Evolutionary conservation across 768 basidiomycete genomes (phyloP), one percentile per base, ranked within the genome.

Genomic region (Cyathus striatus): DNA sequence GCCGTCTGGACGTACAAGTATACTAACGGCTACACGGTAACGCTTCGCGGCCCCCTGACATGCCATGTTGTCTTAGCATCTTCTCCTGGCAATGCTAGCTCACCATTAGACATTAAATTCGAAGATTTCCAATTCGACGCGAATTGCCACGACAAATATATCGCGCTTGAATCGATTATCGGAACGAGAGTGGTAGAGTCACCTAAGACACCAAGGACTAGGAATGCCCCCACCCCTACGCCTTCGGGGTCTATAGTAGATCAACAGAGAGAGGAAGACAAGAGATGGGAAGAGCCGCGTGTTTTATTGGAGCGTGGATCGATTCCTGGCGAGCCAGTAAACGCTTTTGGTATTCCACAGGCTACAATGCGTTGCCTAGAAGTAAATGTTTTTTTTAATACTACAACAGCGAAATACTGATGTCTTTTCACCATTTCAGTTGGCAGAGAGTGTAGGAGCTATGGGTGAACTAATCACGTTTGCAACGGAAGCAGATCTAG

Each of bases 331-430:
- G 88, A 90, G 53, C 89, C 89, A 6, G 86, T 91, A 40, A 90
- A 90, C 54, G 86, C 85, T 17, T 91, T 90, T 63, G 89, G 89
- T 4, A 88, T 91, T 41, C 87, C 89, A 5, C 87, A 90, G 56
- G 87, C 86, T 2, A 89, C 89, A 14, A 90, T 90, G 90, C 73
- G 89, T 42, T 90, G 87, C 73, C 66, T 91, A 25, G 89, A 91
- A 75, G 84, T 85, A 44, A 43, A 73, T 58, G 21, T 38, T 24
- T 12, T 25, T 40, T 17, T 24, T 47, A 18, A 18, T 14, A 40
- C 33, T 21, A 42, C 20, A 18, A 22, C 44, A 18, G 30, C 38
- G 33, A n/a, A 25, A 26, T 33, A 17, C 23, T 44, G 33, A 44
- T 54, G 26, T 44, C 40, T 36, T 41, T 45, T 40, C 16, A 23